These are phyloP conservation scores for Neonectria coccinea DNA, from an alignment of 2,329 filamentous ascomycete genomes.

Conservation along the genomic window DNA sequence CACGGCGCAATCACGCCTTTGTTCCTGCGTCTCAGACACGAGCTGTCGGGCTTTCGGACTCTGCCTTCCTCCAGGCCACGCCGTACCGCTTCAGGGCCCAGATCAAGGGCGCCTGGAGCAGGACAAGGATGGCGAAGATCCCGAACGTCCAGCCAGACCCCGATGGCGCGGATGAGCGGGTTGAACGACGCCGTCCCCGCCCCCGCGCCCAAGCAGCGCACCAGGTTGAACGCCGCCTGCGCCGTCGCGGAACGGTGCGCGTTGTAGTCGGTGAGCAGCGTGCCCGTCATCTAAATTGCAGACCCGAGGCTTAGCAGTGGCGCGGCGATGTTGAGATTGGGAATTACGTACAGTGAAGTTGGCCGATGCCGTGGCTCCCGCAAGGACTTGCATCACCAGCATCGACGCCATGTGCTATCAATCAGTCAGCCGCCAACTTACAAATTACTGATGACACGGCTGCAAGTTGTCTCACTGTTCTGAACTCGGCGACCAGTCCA, in stretches of 20 bases:
- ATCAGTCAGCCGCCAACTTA: not conserved
- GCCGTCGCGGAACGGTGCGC: conserved; percentile 41
- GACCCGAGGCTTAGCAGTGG: not conserved
- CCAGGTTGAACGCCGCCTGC: conserved; percentile 43
- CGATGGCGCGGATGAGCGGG: conserved; percentile 34
- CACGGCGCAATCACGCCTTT: not conserved
- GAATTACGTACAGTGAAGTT: conserved; percentile 7
- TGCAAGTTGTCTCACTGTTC: not conserved
- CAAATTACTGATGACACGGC: no score
- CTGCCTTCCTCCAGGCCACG: conserved; percentile 2
- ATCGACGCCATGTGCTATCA: conserved; percentile 12
- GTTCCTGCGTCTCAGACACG: conserved; percentile 7
- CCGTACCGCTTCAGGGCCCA: conserved; percentile 17
- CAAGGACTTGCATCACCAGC: conserved; percentile 8
- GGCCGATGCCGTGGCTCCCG: conserved; percentile 9
- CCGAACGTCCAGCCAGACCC: conserved; percentile 39
- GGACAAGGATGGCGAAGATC: conserved; percentile 33
- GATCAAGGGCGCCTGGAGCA: conserved; percentile 27
- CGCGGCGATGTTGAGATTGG: not conserved
- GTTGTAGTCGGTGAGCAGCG: conserved; percentile 46
- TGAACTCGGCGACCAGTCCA: conserved; percentile 3
- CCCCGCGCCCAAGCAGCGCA: conserved; percentile 41
- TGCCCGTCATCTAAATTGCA: conserved; percentile 18
- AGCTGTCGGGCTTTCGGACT: not conserved
- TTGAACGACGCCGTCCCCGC: conserved; percentile 41